Base-by-base conservation (phyloP, 192 early-diverging fungal genomes). In the Backusella psychrophila region DNA sequence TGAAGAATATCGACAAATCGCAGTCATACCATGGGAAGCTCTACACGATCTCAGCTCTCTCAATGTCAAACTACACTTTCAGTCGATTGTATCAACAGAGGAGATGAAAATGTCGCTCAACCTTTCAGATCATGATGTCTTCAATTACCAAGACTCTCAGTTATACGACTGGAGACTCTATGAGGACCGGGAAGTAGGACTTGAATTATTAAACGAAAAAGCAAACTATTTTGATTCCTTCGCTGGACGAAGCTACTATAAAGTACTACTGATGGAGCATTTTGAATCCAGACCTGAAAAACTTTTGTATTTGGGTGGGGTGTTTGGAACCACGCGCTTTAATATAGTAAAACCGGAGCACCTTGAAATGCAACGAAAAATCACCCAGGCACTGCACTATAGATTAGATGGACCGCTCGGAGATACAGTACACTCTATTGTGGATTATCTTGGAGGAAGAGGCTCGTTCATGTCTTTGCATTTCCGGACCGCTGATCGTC, bases 111-210 rank as follows among this genome's bases (percentile, higher is more conserved):
- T 21, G 19, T 26, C 39, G 11, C 39, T 78, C 17, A 26, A 41
- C 6, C 15, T 75, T 15, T 29, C 19, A 9, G 34, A 78, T 7
- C 77, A 84, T 35, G 83, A 87, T 39, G 74, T 85, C 9, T 75
- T 83, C 34, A 71, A 78, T 21, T 52, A 82, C 9, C 33, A 80
- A 19, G 88, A 89, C 63, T 31, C 39, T 14, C 69, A 70, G 19
- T 59, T 82, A 35, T 88, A 84, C 35, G 87, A 85, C 59, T 89
- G 85, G 75, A 59, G 81, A 26, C 78, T 89, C 21, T 87, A 78
- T 49, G 87, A 89, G 56, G 79, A 81, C 21, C 75, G 77, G 26
- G 41, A 82, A 3, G 39, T 15, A 26, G 67, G 46, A 26, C 31
- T 29, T 7, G 52, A 29, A 29, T 38, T 77, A 29, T 21, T 77